These are phyloP conservation scores for Phytophthora capsici DNA, from an alignment of 352 stramenopile species.

Conservation along the genomic window DNA sequence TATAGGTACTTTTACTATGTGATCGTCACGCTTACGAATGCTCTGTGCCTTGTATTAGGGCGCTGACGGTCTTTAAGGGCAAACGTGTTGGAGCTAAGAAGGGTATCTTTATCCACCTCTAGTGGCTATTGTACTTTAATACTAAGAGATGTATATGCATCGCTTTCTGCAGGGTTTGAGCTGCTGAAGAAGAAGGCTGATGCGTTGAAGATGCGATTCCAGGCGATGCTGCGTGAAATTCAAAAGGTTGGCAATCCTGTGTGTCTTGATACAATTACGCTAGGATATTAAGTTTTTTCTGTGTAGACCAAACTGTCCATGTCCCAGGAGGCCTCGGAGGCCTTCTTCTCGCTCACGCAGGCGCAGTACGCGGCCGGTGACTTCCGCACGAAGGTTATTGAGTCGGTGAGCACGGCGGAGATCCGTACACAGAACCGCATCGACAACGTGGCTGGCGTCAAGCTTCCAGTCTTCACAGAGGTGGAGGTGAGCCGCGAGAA, in stretches of 20 bases:
- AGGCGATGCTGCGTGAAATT: constrained; percentile 88
- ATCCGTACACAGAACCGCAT: constrained; percentile 97
- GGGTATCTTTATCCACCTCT: constrained; percentile 40
- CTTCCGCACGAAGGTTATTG: constrained; percentile 97
- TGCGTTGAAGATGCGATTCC: constrained; percentile 97
- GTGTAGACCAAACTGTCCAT: constrained; percentile 87
- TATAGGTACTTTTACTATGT: neutral
- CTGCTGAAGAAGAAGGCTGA: constrained; percentile 98
- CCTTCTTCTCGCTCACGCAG: constrained; percentile 98
- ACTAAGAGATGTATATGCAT: neutral
- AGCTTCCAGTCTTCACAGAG: constrained; percentile 98
- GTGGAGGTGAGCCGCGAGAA: constrained; percentile 95
- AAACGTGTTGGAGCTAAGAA: constrained; percentile 89
- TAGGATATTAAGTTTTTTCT: too few relatives aligned
- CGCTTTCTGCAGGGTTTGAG: constrained; percentile 64
- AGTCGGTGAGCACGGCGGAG: constrained; percentile 95
- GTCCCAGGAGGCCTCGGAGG: constrained; percentile 89
- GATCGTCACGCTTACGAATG: constrained; percentile 2
- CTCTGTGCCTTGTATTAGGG: constrained; percentile 47
- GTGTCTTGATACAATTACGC: neutral
- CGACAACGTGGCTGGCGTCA: constrained; percentile 99
- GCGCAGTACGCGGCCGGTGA: constrained; percentile 98
- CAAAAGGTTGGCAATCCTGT: constrained; percentile 56
- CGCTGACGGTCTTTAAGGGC: constrained; percentile 84
- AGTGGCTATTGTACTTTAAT: neutral